Evolutionary conservation across 805 yeast genomes (phyloP).

Genomic region (Brettanomyces bruxellensis): DNA sequence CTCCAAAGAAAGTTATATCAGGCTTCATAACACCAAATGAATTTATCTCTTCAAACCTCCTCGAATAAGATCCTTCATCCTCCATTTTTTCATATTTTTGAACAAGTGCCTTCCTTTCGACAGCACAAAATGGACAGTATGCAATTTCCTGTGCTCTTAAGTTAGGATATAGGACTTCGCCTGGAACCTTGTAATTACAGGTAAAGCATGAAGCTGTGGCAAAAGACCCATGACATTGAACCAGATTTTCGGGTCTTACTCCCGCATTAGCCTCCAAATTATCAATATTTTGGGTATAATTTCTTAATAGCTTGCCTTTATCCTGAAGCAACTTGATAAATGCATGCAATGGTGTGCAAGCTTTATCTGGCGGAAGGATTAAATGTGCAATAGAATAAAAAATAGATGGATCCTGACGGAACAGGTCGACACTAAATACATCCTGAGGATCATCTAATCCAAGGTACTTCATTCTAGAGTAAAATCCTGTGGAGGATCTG

Average conservation of each 20-base stretch:
- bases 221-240: constrained; percentile 91
- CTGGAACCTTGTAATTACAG: constrained; percentile 59
- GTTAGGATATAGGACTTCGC: constrained; percentile 51
- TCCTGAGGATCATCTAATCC: constrained; percentile 85
- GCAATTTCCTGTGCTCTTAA: constrained; percentile 57
- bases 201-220: constrained; percentile 80
- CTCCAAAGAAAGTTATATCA: constrained; percentile 88
- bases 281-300: constrained; percentile 88
- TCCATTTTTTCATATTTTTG: constrained; percentile 22
- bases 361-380: constrained; percentile 65
- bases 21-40: constrained; percentile 84
- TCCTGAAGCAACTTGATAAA: constrained; percentile 69
- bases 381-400: constrained; percentile 83
- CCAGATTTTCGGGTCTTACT: constrained; percentile 50
- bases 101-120: constrained; percentile 27
- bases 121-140: constrained; percentile 58
- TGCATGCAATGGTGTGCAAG: constrained; percentile 70
- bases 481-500: constrained; percentile 81
- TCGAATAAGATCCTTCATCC: constrained; percentile 20
- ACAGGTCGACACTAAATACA: constrained; percentile 69
- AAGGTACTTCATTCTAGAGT: constrained; percentile 54
- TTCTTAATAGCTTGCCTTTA: constrained; percentile 66
- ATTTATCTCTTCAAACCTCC: constrained; percentile 27
- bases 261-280: constrained; percentile 81
- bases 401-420: constrained; percentile 65